These are phyloP conservation scores for Apiospora koreana DNA, from an alignment of 2,329 filamentous ascomycete genomes.

Conservation along the genomic window DNA sequence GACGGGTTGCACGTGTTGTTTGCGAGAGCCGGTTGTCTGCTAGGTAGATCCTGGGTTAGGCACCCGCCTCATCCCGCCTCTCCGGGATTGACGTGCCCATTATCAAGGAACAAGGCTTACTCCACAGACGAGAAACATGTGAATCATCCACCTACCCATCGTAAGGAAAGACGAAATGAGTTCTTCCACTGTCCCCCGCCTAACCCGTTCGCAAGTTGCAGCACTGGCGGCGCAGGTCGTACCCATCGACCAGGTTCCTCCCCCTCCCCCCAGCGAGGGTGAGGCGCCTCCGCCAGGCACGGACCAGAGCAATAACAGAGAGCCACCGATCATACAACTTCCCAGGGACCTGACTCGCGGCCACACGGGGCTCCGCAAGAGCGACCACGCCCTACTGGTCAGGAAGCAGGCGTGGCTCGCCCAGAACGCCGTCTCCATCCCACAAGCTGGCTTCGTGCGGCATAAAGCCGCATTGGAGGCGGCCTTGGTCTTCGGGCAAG, in stretches of 20 bases:
- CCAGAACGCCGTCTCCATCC: slow-evolving; percentile 1
- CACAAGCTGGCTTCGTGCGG: slow-evolving; percentile 11
- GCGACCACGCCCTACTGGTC: slow-evolving; percentile 10
- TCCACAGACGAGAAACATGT: background rate
- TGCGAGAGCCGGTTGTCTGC: background rate
- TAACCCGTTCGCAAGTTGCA: background rate
- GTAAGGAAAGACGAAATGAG: background rate
- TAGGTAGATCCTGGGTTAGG: background rate
- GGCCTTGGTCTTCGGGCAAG: slow-evolving; percentile 49
- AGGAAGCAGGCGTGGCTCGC: slow-evolving; percentile 16
- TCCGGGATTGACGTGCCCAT: background rate
- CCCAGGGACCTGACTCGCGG: slow-evolving; percentile 16
- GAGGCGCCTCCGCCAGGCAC: background rate
- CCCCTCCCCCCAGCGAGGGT: too few relatives aligned
- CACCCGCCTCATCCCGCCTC: background rate
- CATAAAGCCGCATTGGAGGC: slow-evolving; percentile 18
- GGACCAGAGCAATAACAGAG: background rate
- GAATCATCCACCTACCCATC: background rate
- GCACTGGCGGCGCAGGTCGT: background rate
- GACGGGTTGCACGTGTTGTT: background rate
- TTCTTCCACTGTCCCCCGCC: background rate
- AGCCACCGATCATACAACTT: background rate
- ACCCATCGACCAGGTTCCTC: background rate
- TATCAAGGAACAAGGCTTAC: background rate
- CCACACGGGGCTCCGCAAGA: slow-evolving; percentile 9